These are phyloP conservation scores for Ormosia semicastrata DNA, from an alignment of 306 rosid genomes.

Conservation along the genomic window DNA sequence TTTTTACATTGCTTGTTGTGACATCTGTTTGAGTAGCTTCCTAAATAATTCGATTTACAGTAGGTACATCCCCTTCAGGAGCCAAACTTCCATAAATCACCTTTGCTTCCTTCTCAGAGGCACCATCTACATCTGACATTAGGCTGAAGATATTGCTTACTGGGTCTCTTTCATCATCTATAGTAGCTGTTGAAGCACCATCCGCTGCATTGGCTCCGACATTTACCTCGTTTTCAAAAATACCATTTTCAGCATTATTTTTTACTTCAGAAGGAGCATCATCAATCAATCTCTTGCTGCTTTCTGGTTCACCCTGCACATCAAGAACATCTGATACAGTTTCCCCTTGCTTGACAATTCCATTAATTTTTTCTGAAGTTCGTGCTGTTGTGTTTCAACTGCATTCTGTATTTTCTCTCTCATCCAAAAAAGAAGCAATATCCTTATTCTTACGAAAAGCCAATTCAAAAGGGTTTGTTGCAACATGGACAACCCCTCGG, in stretches of 20 bases:
- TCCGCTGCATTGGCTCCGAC: conserved; percentile 34
- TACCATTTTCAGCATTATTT: conserved; percentile 34
- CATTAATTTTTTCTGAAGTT: conserved; percentile 47
- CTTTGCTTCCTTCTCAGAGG: conserved; percentile 39
- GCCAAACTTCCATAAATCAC: conserved; percentile 41
- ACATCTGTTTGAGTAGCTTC: conserved; percentile 40
- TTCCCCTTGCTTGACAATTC: conserved; percentile 37
- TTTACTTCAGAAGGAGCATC: conserved; percentile 36
- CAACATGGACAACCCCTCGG: conserved; percentile 61
- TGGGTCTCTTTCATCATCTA: conserved; percentile 27
- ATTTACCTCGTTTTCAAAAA: conserved; percentile 28
- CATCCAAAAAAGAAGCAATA: conserved; percentile 78
- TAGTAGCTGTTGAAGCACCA: conserved; percentile 36
- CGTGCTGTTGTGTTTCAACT: conserved; percentile 33
- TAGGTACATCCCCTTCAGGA: conserved; percentile 37
- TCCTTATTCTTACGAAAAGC: conserved; percentile 94
- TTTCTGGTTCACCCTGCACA: conserved; percentile 38
- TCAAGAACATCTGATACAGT: conserved; percentile 35
- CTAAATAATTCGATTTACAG: conserved; percentile 26
- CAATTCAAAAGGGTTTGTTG: conserved; percentile 83
- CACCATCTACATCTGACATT: conserved; percentile 21
- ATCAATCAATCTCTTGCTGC: conserved; percentile 23
- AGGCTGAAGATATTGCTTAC: conserved; percentile 31
- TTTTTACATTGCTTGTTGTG: conserved; percentile 33
- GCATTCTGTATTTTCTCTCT: conserved; percentile 53